Evolutionary conservation across 192 early-diverging fungal species (phyloP).

Genomic region (Piromyces finnis): DNA sequence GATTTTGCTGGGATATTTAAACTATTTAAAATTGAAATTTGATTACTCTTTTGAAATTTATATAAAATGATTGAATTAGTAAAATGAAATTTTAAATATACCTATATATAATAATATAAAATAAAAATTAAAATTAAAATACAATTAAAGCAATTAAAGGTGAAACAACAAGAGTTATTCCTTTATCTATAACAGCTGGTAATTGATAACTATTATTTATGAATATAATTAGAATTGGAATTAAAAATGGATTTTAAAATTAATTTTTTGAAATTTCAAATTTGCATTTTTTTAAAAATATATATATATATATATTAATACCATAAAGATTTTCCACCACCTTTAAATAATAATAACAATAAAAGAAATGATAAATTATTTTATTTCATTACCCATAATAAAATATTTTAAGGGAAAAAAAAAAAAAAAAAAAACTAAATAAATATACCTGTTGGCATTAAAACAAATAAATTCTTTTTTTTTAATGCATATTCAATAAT

Average conservation of each 20-base stretch:
- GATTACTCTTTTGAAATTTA: neutral
- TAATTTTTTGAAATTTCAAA: too few species aligned
- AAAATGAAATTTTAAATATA: too few species aligned
- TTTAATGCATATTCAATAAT: neutral
- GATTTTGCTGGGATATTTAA: neutral
- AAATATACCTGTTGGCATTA: neutral
- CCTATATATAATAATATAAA: too few species aligned
- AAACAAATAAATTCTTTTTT: neutral
- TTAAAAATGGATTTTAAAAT: too few species aligned
- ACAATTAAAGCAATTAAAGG: conserved; percentile 28
- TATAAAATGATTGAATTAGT: neutral
- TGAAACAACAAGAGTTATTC: conserved; percentile 27
- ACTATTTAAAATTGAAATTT: neutral
- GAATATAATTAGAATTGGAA: too few species aligned
- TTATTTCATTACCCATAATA: too few species aligned
- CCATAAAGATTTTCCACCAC: neutral
- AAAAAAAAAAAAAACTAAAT: too few species aligned
- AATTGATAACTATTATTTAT: conserved; percentile 18
- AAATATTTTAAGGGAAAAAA: too few species aligned
- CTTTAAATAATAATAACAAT: neutral
- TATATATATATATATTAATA: too few species aligned
- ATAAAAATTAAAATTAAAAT: neutral
- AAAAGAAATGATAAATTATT: too few species aligned
- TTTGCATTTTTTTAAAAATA: too few species aligned
- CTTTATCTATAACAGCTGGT: conserved; percentile 14